phyloP scores from a whole-genome alignment of 345 rosid species.

The Anastatica hierochuntica region DNA sequence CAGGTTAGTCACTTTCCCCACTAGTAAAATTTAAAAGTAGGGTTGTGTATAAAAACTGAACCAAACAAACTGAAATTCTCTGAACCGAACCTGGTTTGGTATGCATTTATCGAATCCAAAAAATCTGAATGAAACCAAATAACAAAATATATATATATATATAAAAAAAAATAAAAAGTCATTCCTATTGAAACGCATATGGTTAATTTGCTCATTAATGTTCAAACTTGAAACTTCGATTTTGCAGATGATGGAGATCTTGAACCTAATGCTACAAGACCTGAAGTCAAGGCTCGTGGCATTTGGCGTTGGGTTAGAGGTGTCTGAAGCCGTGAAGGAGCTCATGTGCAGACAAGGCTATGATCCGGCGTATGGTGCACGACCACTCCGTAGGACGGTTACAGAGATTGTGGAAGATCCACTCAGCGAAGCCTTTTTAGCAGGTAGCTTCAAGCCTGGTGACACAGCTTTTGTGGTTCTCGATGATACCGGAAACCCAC shows the following conservation, averaged over 20 bases:
- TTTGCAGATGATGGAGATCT: slow-evolving; percentile 70
- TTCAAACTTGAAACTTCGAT: not conserved
- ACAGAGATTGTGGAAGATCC: slow-evolving; percentile 72
- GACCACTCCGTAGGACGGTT: slow-evolving; percentile 81
- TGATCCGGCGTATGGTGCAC: slow-evolving; percentile 65
- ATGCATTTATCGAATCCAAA: no score
- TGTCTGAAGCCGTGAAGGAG: slow-evolving; percentile 64
- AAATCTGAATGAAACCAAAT: no score
- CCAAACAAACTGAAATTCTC: not conserved
- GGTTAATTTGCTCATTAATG: no score
- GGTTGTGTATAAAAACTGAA: no score
- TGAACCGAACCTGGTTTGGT: not conserved
- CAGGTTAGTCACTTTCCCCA: slow-evolving; percentile 53
- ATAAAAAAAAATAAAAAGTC: no score
- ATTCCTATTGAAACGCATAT: no score
- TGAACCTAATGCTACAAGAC: slow-evolving; percentile 76
- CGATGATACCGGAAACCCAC: slow-evolving; percentile 72
- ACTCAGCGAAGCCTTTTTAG: slow-evolving; percentile 73
- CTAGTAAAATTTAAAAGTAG: not conserved
- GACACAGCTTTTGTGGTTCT: slow-evolving; percentile 67
- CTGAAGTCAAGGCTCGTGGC: slow-evolving; percentile 66
- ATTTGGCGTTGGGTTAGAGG: slow-evolving; percentile 78
- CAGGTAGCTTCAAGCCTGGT: slow-evolving; percentile 63
- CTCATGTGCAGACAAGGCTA: slow-evolving; percentile 79
- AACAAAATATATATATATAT: no score